phyloP scores from a whole-genome alignment of 805 yeast genomes.

The Metschnikowia colocasiae region DNA sequence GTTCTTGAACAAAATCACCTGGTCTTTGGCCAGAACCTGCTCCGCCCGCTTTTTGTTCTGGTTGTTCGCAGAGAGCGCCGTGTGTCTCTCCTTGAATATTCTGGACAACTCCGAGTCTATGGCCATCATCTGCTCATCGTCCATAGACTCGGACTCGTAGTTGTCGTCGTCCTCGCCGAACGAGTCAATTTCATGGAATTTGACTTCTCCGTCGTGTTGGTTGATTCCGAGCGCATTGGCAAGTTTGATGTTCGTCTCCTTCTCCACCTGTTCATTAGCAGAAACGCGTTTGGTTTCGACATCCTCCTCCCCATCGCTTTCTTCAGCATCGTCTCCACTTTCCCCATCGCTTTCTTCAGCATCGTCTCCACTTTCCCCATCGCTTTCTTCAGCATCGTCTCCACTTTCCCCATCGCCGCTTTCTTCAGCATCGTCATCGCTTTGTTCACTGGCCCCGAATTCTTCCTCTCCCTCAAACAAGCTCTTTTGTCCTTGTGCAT shows the following conservation, averaged over 20 bases:
- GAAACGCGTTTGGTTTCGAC: slow-evolving; percentile 13
- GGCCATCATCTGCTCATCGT: slow-evolving; percentile 95
- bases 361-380: slow-evolving; percentile 2
- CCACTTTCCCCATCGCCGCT: slow-evolving; percentile 13
- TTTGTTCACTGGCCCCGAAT: slow-evolving; percentile 25
- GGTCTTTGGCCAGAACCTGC: slow-evolving; percentile 73
- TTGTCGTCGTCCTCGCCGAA: slow-evolving; percentile 48
- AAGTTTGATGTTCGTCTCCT: slow-evolving; percentile 55
- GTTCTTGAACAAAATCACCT: slow-evolving; percentile 72
- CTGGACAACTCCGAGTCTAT: slow-evolving; percentile 78
- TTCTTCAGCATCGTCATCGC: slow-evolving; percentile 13
- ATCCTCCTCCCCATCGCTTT: slow-evolving; percentile 8
- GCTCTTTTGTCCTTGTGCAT: slow-evolving; percentile 71
- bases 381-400: neutral
- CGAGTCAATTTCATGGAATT: slow-evolving; percentile 36
- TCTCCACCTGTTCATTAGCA: slow-evolving; percentile 25
- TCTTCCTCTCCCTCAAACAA: slow-evolving; percentile 63
- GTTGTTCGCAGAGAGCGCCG: slow-evolving; percentile 48
- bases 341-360: slow-evolving; percentile 10
- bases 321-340: neutral
- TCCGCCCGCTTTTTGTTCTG: slow-evolving; percentile 65
- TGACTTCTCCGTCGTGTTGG: slow-evolving; percentile 41
- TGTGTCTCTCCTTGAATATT: slow-evolving; percentile 80
- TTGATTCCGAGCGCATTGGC: slow-evolving; percentile 73
- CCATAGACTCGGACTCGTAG: slow-evolving; percentile 74